Conservation (phyloP, 2,329 filamentous ascomycete genomes). For the Colletotrichum kahawae region DNA sequence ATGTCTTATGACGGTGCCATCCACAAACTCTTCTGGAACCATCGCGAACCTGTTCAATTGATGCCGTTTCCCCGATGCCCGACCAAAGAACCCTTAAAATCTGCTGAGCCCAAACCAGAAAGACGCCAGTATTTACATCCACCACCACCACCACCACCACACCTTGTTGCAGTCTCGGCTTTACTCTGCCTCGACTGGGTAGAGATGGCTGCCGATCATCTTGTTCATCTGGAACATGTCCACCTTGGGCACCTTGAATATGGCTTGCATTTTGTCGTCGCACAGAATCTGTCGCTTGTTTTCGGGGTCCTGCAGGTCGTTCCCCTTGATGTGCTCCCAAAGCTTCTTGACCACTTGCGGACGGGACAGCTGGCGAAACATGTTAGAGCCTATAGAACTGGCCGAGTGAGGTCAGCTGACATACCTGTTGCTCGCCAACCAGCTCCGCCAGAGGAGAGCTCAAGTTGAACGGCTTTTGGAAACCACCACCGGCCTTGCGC, state of each 20-base stretch:
- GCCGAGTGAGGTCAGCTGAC: not conserved
- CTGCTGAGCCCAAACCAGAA: constrained; percentile 14
- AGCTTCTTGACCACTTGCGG: constrained; percentile 96
- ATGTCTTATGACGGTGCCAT: not conserved
- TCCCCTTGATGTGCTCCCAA: constrained; percentile 92
- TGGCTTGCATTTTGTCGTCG: constrained; percentile 87
- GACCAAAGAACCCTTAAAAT: not conserved
- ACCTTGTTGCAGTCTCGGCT: not conserved
- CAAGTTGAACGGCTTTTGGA: constrained; percentile 85
- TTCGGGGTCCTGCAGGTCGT: constrained; percentile 85
- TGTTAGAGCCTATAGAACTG: constrained; percentile 23
- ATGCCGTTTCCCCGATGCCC: constrained; percentile 4
- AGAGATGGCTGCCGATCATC: constrained; percentile 87
- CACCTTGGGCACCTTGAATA: constrained; percentile 89
- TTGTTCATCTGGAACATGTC: constrained; percentile 99
- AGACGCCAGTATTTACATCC: constrained; percentile 1
- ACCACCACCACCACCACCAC: not conserved
- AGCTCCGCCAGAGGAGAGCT: constrained; percentile 73
- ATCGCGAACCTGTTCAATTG: not conserved
- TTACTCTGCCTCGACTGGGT: constrained; percentile 69
- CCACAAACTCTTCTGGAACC: not conserved
- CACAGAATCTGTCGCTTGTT: constrained; percentile 94
- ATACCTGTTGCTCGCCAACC: constrained; percentile 71
- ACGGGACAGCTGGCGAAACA: constrained; percentile 73
- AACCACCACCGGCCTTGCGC: constrained; percentile 88